Evolutionary conservation across 2,329 filamentous ascomycete genomes (phyloP), one percentile per base, ranked within the genome.

Genomic region (Kalaharituber pfeilii): DNA sequence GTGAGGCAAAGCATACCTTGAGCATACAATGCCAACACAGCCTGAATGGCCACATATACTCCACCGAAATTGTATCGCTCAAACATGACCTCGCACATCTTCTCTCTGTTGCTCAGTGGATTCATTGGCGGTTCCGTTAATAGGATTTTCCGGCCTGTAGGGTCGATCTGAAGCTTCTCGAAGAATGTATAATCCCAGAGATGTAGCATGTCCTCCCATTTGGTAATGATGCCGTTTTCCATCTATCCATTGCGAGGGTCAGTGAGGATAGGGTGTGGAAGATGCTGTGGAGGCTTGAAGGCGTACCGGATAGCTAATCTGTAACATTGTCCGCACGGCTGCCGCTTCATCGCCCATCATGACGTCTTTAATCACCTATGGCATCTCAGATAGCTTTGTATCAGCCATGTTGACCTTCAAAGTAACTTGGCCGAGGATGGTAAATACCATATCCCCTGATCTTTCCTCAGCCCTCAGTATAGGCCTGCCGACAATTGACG

Each of bases 151-250:
- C 88, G 86, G 62, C 86, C 89, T 22, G 79, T 79, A 2, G 91
- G 80, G 68, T 96, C 85, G 63, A 98, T 75, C 70, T 87, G 80
- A 79, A 98, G 85, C 79, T 96, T 96, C 69, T 98, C 89, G 70
- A 79, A 82, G 70, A 98, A 98, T 24, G 91, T 98, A 70, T 93
- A 96, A 72, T 98, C 89, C 91, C 91, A 98, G 54, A 98, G 81
- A 68, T 96, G 89, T 74, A 94, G 86, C 91, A 98, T 98, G 70
- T 98, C 91, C 64, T 98, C 91, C 91, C 91, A 98, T 67, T 87
- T 88, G 78, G 95, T 96, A 63, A 98, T 87, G 66, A 98, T 96
- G 65, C 91, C 91, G 69, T 98, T 98, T 71, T 98, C 91, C 91
- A 98, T 98, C 79, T 82, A 69, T 56, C 63, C 25, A 54, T 51